Base-by-base conservation (phyloP, 306 rosid genomes). In the Castanea mollissima region DNA sequence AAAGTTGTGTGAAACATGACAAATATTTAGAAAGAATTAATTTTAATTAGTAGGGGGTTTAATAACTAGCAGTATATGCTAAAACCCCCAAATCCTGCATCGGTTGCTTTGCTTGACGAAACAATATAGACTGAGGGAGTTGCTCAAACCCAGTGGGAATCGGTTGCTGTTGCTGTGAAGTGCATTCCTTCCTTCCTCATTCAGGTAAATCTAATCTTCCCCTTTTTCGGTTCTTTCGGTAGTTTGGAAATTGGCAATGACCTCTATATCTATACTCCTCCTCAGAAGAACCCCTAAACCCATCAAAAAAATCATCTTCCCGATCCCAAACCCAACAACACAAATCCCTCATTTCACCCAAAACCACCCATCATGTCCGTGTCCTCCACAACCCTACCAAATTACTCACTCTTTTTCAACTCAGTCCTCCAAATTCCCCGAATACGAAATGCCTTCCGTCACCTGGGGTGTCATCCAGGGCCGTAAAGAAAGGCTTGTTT, bases 391-490 rank as follows among this genome's bases (percentile, higher is more conserved):
- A 46, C 69, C 77, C 80, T 69, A 56, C 56, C 71, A 73, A 34
- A 11, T 85, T 78, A 6, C 70, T 57, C 55, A 83, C 23, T 62
- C 80, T 1, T 79, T 68, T 84, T 89, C 96, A 52, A 89, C 92
- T 4, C 88, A 90, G 76, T 44, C 92, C 16, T 90, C 95, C 5
- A 91, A 90, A 65, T 90, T 88, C 54, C 96, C 93, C 0, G 98
- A 95, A 84, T 95, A 91, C 83, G 92, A 95, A 73, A 93, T 95
- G 96, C 98, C 97, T 35, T 81, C 98, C 0, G 97, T 95, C 23
- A 95, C 99, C 19, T 95, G 98, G 99, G 99, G 99, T 12, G 92
- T 91, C 10, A 92, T 95, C 67, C 99, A 90, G 55, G 98, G 99
- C 21, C 92, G 97, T 3, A 95, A 93, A 80, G 98, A 95, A 89